phyloP scores from a whole-genome alignment of 164 flowering plant genomes.

The Dillenia suffruticosa region DNA sequence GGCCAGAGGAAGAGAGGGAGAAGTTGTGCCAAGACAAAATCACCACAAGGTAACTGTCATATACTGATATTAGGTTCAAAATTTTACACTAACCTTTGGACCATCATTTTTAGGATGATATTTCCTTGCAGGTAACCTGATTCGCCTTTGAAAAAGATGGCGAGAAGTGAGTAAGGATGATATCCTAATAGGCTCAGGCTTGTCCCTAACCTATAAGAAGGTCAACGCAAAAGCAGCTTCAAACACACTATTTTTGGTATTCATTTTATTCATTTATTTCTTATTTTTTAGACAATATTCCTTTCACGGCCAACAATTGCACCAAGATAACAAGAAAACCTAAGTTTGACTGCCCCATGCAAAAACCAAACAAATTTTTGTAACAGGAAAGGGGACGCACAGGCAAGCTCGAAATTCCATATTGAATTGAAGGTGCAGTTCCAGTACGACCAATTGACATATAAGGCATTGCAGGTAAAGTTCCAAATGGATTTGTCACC shows the following conservation, averaged over 20 bases:
- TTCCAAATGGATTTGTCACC: conserved; percentile 72
- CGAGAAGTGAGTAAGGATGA: conserved; percentile 83
- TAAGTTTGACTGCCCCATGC: background rate
- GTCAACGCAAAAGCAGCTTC: no score
- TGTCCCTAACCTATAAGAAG: conserved; percentile 64
- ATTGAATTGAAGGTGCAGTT: conserved; percentile 71
- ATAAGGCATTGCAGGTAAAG: conserved; percentile 84
- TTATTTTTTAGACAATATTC: no score
- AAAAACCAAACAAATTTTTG: conserved; percentile 3
- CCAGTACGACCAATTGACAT: conserved; percentile 75
- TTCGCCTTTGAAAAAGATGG: conserved; percentile 80
- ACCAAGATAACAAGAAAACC: background rate
- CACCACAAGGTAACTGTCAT: no score
- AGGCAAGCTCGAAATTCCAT: conserved; percentile 92
- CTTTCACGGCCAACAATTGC: no score
- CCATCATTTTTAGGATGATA: conserved; percentile 74
- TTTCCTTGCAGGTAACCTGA: conserved; percentile 78
- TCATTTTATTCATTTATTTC: no score
- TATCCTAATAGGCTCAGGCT: conserved; percentile 75
- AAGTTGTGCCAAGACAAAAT: background rate
- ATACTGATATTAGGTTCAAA: background rate
- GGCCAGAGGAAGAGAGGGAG: background rate
- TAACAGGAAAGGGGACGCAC: conserved; percentile 28
- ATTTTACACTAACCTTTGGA: conserved; percentile 53
- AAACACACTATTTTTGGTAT: no score